phyloP scores from a whole-genome alignment of 345 rosid species.

The Raphanus raphanistrum region DNA sequence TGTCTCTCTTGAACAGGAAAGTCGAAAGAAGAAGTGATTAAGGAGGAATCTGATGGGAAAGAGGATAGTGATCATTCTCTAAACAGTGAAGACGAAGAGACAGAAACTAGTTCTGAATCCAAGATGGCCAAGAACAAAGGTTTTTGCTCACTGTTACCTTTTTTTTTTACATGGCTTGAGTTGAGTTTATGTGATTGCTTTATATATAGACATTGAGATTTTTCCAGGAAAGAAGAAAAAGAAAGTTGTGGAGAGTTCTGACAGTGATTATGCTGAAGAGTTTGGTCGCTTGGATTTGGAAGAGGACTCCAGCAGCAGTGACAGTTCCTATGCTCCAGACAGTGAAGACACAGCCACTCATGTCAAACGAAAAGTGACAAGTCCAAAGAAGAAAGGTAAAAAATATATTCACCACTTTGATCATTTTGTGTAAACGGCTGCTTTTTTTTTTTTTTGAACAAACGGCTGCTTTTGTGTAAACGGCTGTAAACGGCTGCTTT shows the following conservation, averaged over 20 bases:
- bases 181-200: not conserved
- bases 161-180: not conserved
- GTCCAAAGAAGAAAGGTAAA: slow-evolving; percentile 12
- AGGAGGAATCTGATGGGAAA: slow-evolving; percentile 13
- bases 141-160: not conserved
- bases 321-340: slow-evolving; percentile 14
- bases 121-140: slow-evolving; percentile 6
- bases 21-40: slow-evolving; percentile 4
- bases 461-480: no score
- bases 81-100: not conserved
- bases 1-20: slow-evolving; percentile 26
- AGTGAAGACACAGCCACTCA: slow-evolving; percentile 2
- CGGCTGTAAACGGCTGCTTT: no score
- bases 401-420: slow-evolving; percentile 9
- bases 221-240: slow-evolving; percentile 8
- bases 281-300: slow-evolving; percentile 7
- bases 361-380: slow-evolving; percentile 1
- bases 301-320: slow-evolving; percentile 2
- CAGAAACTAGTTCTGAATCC: slow-evolving; percentile 12
- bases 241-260: slow-evolving; percentile 9
- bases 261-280: slow-evolving; percentile 3
- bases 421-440: not conserved
- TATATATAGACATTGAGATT: slow-evolving; percentile 1
- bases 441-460: no score
- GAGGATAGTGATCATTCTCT: slow-evolving; percentile 9